Base-by-base conservation (phyloP, 2,329 filamentous ascomycete species). In the Amauroascus verrucosus region DNA sequence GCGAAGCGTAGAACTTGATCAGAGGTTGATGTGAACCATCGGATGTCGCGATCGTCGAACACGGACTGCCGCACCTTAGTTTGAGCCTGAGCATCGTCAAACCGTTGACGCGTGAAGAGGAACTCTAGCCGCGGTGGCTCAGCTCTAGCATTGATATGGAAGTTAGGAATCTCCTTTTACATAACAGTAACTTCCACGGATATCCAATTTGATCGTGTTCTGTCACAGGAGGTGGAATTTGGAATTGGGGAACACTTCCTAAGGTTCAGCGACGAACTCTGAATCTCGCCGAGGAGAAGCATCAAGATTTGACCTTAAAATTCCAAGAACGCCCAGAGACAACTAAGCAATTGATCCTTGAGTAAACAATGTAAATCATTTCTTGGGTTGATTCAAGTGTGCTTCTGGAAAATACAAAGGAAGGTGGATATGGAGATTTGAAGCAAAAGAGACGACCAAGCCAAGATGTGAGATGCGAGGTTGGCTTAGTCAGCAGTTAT, bases 41-140 rank as follows among this genome's bases (percentile, higher is more conserved):
- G 41, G 41, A 11, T 52, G 50, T 52, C 41, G 41, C 50, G 50
- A 46, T 46, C 18, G 33, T 52, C 50, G 50, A 52, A 52, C 50
- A 52, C 22, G 43, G 41, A 38, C 32, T 52, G 50, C 50, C 50
- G 50, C 50, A 52, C 50, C 50, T 52, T 30, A 28, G 50, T 52
- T 52, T 52, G 50, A 52, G 40, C 40, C 24, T 37, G 43, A n/a
- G 1, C 16, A 52, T 28, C 18, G 32, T 52, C 50, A 52, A 52
- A 52, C 50, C 30, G 20, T 32, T 52, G 41, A 30, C 50, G 50
- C 50, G 41, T 52, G 40, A 18, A 28, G 20, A 37, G 41, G 7
- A 44, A 28, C 40, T 26, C 14, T 38, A 45, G 40, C 40, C 50
- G 41, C 41, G 41, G 14, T 35, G 32, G 16, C 20, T 26, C 26